Percentiles rank a stretch among this genome's conserved stretches.
Evolutionary conservation across 2,329 filamentous ascomycete genomes (phyloP).

Genomic region (Coleophoma cylindrospora): DNA sequence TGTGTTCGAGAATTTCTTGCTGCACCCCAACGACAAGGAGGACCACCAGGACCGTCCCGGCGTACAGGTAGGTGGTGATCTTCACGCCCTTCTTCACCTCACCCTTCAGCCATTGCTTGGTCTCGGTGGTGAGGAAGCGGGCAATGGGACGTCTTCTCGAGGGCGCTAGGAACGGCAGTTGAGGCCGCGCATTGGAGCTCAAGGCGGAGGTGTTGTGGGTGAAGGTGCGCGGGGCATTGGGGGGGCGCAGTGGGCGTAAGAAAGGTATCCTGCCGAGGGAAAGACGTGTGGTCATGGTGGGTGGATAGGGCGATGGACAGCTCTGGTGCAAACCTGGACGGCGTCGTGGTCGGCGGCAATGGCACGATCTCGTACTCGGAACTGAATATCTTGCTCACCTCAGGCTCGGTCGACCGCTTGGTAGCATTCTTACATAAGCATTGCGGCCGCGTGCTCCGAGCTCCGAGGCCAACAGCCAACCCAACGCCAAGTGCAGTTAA

Average conservation of each 20-base stretch:
- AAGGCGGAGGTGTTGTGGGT: conserved; percentile 44
- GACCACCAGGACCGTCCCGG: conserved; percentile 52
- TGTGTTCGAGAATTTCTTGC: conserved; percentile 70
- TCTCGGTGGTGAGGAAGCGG: conserved; percentile 76
- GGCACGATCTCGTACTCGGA: no score
- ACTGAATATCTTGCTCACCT: no score
- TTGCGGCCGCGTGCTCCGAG: no score
- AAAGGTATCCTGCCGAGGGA: conserved; percentile 33
- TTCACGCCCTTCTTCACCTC: conserved; percentile 67
- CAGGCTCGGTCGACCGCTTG: no score
- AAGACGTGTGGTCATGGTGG: conserved; percentile 24
- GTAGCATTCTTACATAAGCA: no score
- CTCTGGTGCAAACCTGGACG: no score
- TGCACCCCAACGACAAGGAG: conserved; percentile 61
- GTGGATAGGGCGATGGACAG: no score
- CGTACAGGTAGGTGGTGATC: conserved; percentile 62
- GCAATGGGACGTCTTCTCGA: conserved; percentile 35
- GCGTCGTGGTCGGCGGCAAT: no score
- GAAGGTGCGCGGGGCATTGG: conserved; percentile 42
- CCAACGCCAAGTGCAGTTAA: no score
- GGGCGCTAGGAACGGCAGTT: conserved; percentile 57
- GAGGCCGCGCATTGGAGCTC: conserved; percentile 46
- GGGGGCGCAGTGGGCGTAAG: conserved; percentile 31
- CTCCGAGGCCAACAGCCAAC: no score
- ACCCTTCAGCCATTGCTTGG: conserved; percentile 63